Evolutionary conservation across 495 filamentous ascomycete genomes (phyloP), one percentile per base, ranked within the genome.

Genomic region (Talaromyces proteolyticus): DNA sequence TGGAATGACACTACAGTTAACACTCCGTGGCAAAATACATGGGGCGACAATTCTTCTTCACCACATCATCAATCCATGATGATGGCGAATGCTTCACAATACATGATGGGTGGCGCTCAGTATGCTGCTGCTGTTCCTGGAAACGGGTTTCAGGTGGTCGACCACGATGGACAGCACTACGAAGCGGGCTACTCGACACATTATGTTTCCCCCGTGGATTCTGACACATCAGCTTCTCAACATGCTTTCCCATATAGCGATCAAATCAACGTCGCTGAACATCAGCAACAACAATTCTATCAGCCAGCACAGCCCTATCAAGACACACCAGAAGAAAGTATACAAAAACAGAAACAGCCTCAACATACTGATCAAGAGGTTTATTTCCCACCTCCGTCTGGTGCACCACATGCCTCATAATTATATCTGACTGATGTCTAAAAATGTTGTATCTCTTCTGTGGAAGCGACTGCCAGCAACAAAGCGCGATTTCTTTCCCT

Each of bases 1-100:
- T 70, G 64, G 62, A 56, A 60, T 8, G 57, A 67, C 36, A 50
- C 62, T 21, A 52, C 55, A 23, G 54, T 55, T 43, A 55, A 40
- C 14, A 52, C 60, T 3, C 59, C 56, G 3, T 53, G 26, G n/a
- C 57, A 59, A 6, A 45, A 42, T 2, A 54, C 44, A 20, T 67
- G 60, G 62, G 51, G 26, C 17, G 43, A 56, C n/a, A 45, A 53
- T 24, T 25, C 51, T 20, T 12, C 16, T 36, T 49, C 47, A 0
- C 36, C 47, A 0, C 40, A 49, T 21, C 45, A 47, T 2, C 16
- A 26, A 3, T 26, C 24, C 26, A 47, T 47, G 45, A 18, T 47
- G 6, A 16, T 18, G 38, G 21, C 47, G 40, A 40, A 34, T 34
- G 8, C 29, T 34, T 34, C 29, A 14, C 29, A 41, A 41, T 49